Evolutionary conservation across 2,329 filamentous ascomycete species (phyloP).

Genomic region (Fusarium sulawesiense): DNA sequence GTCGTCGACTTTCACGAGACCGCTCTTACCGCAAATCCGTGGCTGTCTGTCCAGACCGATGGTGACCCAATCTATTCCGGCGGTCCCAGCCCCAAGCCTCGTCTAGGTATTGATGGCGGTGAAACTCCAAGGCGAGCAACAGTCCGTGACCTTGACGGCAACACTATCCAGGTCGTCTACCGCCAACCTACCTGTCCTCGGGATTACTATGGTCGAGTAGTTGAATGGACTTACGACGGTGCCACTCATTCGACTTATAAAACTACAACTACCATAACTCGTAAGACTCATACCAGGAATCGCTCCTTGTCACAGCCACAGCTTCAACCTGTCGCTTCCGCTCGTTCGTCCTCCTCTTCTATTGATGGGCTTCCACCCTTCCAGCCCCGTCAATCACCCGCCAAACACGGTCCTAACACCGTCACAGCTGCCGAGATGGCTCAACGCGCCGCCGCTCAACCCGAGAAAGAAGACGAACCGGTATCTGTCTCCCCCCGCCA

Average conservation of each 20-base stretch:
- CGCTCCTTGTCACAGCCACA: conserved; percentile 43
- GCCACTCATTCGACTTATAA: conserved; percentile 39
- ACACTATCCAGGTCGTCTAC: conserved; percentile 83
- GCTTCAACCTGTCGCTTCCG: conserved; percentile 31
- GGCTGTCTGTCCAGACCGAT: conserved; percentile 56
- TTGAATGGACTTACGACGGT: conserved; percentile 63
- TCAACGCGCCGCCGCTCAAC: conserved; percentile 36
- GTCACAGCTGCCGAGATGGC: conserved; percentile 41
- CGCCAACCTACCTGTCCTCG: conserved; percentile 43
- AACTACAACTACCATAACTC: conserved; percentile 11
- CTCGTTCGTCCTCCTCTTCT: conserved; percentile 39
- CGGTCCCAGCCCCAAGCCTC: conserved; percentile 39
- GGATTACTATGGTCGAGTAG: conserved; percentile 57
- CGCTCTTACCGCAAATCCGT: conserved; percentile 70
- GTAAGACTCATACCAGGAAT: conserved; percentile 24
- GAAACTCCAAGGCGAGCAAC: conserved; percentile 56
- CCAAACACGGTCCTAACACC: conserved; percentile 39
- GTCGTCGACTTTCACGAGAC: conserved; percentile 79
- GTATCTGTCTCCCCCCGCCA: conserved; percentile 48
- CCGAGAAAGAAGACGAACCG: conserved; percentile 34
- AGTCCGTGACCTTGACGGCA: conserved; percentile 84
- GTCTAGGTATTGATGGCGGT: conserved; percentile 51
- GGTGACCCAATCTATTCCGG: conserved; percentile 38
- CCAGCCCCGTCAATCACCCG: conserved; percentile 33
- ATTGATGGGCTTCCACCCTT: conserved; percentile 38